These are phyloP conservation scores for Nidula microcarpa DNA, from an alignment of 768 basidiomycete genomes.

Conservation along the genomic window DNA sequence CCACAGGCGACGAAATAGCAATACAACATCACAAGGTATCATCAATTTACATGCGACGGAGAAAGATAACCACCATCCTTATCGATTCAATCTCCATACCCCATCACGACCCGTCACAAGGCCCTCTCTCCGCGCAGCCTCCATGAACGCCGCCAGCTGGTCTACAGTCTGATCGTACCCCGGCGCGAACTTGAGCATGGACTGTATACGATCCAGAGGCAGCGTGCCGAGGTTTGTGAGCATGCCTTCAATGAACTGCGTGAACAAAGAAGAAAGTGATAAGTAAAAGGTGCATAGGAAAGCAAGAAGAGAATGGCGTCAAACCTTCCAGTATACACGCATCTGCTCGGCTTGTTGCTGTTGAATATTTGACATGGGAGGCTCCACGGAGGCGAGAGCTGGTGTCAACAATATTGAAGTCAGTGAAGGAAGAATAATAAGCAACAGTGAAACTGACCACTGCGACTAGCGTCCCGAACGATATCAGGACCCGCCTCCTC, in stretches of 20 bases:
- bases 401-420: no score
- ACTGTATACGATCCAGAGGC: constrained; percentile 80
- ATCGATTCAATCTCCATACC: constrained; percentile 53
- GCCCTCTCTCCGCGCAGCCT: constrained; percentile 75
- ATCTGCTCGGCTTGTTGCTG: constrained; percentile 85
- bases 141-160: constrained; percentile 77
- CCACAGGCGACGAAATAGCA: background rate
- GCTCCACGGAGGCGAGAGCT: no score
- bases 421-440: no score
- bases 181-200: constrained; percentile 81
- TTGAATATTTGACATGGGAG: constrained; percentile 50
- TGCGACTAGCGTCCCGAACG: no score
- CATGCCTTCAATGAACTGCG: constrained; percentile 87
- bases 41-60: background rate
- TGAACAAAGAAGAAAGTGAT: background rate
- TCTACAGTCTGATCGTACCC: constrained; percentile 79
- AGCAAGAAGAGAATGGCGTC: background rate
- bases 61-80: background rate
- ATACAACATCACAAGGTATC: background rate
- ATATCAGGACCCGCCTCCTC: constrained; percentile 33
- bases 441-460: no score
- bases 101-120: constrained; percentile 69
- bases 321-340: constrained; percentile 82
- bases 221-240: constrained; percentile 81
- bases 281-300: background rate